Evolutionary conservation across 1,139 yeast genomes (phyloP), one percentile per base, ranked within the genome.

Genomic region (Taiozyma sp.): DNA sequence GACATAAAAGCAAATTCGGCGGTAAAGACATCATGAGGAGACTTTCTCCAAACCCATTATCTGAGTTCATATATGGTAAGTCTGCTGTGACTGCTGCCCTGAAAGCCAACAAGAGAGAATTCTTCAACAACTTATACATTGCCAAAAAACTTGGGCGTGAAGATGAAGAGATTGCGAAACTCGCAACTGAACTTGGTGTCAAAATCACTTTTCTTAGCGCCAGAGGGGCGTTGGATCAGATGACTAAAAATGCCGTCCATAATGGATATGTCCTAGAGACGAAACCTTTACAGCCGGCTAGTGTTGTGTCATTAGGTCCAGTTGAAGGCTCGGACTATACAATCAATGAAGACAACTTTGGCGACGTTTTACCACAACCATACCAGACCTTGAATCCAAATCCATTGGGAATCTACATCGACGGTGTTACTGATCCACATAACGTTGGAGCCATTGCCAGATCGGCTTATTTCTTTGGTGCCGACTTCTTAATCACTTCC

Each of bases 381-480:
- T 47, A 59, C 19, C 52, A 61, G 43, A 57, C 63, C 5, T 58
- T 57, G 30, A 67, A 69, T 45, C 68, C 67, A 40, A 73, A 71
- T 59, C 96, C 97, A 0, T 63, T 91, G 19, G 97, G 93, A 0
- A 61, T 91, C 4, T 89, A 79, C 61, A 69, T 91, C 44, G 97
- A 91, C 67, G 92, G 88, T 54, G 77, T 92, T 48, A 83, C 91
- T 6, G 97, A 92, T 65, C 96, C 97, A 0, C 96, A 89, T 65
- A 92, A 92, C 64, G 74, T 89, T 60, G 98, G 98, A 2, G 96
- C 96, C 36, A 83, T 92, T 46, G 69, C 90, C 34, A 74, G 98
- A 63, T 80, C 92, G 1, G 95, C 96, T 0, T 87, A 83, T 67
- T 91, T 78, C 67, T 73, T 91, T 43, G 97, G 97, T 3, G 96